Evolutionary conservation across 73 alveolate genomes (phyloP).

Genomic region (Breviolum minutum): DNA sequence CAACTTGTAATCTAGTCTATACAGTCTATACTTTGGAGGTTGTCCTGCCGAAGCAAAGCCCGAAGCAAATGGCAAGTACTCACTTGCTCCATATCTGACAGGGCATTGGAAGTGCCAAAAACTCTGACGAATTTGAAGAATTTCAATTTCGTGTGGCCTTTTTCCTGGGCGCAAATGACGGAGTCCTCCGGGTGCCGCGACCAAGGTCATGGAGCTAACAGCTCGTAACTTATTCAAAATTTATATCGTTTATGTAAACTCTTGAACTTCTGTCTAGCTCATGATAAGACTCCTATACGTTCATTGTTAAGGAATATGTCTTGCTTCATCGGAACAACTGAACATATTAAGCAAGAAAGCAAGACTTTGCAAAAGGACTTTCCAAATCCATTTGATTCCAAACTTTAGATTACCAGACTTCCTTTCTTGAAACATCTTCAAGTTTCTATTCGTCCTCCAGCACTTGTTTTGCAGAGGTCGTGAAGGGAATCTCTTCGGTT

Average conservation of each 20-base stretch:
- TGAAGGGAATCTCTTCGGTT: constrained; percentile 63
- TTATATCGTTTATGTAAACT: too few species aligned
- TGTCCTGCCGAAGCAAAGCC: constrained; percentile 67
- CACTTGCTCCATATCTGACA: constrained; percentile 63
- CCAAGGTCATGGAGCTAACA: not conserved
- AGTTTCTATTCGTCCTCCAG: constrained; percentile 7
- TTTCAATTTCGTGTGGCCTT: not conserved
- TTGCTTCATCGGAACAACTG: not conserved
- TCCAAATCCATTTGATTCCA: not conserved
- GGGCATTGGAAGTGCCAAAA: not conserved
- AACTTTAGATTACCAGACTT: not conserved
- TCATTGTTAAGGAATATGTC: not conserved
- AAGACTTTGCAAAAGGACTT: not conserved
- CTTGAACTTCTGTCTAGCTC: too few species aligned
- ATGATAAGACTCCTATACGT: too few species aligned
- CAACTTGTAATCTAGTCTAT: too few species aligned
- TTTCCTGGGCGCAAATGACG: constrained; percentile 60
- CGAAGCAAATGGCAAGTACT: constrained; percentile 90
- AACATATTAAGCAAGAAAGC: not conserved
- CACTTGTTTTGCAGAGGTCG: constrained; percentile 87
- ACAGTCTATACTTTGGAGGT: not conserved
- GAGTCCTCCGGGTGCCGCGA: constrained; percentile 27
- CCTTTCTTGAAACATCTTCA: not conserved
- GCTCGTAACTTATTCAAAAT: not conserved
- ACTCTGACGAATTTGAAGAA: too few species aligned